These are phyloP conservation scores for Neocucurbitaria cava DNA, from an alignment of 2,329 filamentous ascomycete genomes.

Conservation along the genomic window DNA sequence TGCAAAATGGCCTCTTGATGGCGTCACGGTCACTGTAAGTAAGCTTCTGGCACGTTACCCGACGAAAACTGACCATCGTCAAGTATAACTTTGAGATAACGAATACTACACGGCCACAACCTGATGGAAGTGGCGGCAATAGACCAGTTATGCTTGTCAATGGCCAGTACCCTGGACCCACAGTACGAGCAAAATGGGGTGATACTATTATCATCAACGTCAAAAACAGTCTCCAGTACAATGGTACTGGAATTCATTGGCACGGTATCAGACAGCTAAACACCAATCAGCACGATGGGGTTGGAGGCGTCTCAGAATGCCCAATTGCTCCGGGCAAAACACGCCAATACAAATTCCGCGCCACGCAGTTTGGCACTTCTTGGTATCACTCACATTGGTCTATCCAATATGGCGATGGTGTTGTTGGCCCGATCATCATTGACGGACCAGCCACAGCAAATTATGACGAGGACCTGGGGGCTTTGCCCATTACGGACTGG, in stretches of 20 bases:
- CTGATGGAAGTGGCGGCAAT: constrained; percentile 48
- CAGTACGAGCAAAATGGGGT: constrained; percentile 45
- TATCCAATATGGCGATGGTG: constrained; percentile 53
- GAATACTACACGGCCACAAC: constrained; percentile 48
- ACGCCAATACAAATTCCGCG: constrained; percentile 65
- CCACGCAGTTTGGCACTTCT: constrained; percentile 56
- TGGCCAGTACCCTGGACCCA: constrained; percentile 70
- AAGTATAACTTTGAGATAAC: constrained; percentile 52
- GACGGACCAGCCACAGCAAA: constrained; percentile 53
- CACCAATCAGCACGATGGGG: constrained; percentile 62
- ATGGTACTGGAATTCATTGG: constrained; percentile 61
- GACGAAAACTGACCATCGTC: constrained; percentile 3
- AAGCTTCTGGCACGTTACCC: background rate
- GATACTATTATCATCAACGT: constrained; percentile 51
- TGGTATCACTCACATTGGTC: constrained; percentile 56
- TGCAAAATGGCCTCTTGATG: constrained; percentile 51
- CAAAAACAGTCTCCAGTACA: constrained; percentile 48
- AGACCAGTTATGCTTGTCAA: constrained; percentile 52
- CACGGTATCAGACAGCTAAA: constrained; percentile 55
- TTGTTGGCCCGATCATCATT: constrained; percentile 50
- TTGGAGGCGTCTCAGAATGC: constrained; percentile 63
- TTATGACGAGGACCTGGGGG: constrained; percentile 67
- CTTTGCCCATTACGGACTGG: constrained; percentile 69
- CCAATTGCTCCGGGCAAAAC: constrained; percentile 67
- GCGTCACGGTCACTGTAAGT: constrained; percentile 42